These are phyloP conservation scores for Penicillium sp. DNA, from an alignment of 2,329 filamentous ascomycete genomes.

Conservation along the genomic window DNA sequence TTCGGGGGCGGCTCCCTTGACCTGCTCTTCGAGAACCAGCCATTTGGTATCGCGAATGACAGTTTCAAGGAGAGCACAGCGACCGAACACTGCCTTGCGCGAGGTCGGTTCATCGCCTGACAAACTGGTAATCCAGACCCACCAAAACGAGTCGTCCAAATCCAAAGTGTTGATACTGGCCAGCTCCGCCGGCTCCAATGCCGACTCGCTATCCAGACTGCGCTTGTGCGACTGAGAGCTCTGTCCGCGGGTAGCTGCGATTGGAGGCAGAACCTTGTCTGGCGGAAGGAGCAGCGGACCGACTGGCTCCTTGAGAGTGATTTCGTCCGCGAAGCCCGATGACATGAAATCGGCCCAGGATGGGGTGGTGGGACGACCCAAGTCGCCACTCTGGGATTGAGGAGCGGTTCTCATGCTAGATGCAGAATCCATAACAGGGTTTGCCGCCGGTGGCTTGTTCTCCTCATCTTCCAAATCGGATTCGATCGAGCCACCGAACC, in stretches of 20 bases:
- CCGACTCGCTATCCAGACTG: slow-evolving; percentile 60
- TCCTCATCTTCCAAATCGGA: slow-evolving; percentile 59
- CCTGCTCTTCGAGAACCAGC: slow-evolving; percentile 93
- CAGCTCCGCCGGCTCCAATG: slow-evolving; percentile 83
- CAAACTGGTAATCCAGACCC: slow-evolving; percentile 98
- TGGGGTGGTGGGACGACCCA: slow-evolving; percentile 82
- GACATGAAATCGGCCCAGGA: slow-evolving; percentile 98
- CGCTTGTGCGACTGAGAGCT: slow-evolving; percentile 82
- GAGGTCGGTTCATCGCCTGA: slow-evolving; percentile 79
- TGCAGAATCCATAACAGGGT: slow-evolving; percentile 31
- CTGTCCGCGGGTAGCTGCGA: slow-evolving; percentile 63
- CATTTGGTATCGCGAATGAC: slow-evolving; percentile 73
- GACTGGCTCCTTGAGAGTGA: slow-evolving; percentile 53
- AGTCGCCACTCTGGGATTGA: slow-evolving; percentile 58
- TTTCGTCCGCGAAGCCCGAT: slow-evolving; percentile 78
- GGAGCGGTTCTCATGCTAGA: slow-evolving; percentile 59
- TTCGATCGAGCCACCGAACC: slow-evolving; percentile 71
- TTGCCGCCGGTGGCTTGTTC: slow-evolving; percentile 24
- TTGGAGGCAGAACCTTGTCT: slow-evolving; percentile 82
- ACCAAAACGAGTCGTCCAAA: slow-evolving; percentile 96
- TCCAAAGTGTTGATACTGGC: slow-evolving; percentile 83
- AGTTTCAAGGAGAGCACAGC: slow-evolving; percentile 89
- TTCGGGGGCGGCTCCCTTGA: slow-evolving; percentile 84
- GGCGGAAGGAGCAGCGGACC: slow-evolving; percentile 75
- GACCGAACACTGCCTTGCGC: slow-evolving; percentile 87